These are phyloP conservation scores for Tylopilus felleus DNA, from an alignment of 768 basidiomycete genomes.

Conservation along the genomic window DNA sequence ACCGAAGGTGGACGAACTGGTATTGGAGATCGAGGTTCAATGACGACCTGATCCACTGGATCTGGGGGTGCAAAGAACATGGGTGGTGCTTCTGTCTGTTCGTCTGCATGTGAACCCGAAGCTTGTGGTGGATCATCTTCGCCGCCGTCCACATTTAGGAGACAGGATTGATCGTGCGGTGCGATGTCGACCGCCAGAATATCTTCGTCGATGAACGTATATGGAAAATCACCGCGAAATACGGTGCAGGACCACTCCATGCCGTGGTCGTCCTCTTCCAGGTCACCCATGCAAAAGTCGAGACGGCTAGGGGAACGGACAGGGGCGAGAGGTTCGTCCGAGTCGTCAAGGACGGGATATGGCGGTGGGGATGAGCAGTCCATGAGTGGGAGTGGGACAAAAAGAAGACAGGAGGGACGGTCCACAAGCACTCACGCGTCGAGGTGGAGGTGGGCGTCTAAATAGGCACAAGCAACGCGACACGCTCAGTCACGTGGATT, in stretches of 20 bases:
- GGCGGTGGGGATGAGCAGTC: slow-evolving; percentile 6
- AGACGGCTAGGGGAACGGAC: slow-evolving; percentile 48
- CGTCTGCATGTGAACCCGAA: slow-evolving; percentile 14
- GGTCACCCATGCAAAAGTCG: slow-evolving; percentile 33
- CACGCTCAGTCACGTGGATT: slow-evolving; percentile 25
- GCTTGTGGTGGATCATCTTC: slow-evolving; percentile 4
- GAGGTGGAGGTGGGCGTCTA: slow-evolving; percentile 7
- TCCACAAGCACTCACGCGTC: slow-evolving; percentile 9
- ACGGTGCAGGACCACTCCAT: slow-evolving; percentile 13
- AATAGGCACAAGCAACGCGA: slow-evolving; percentile 22
- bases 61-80: slow-evolving; percentile 12
- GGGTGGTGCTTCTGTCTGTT: slow-evolving; percentile 7
- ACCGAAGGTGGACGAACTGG: slow-evolving; percentile 19
- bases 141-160: background rate
- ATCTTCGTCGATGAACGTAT: slow-evolving; percentile 9
- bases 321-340: slow-evolving; percentile 24
- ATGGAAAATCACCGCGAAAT: background rate
- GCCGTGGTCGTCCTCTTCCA: background rate
- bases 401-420: background rate
- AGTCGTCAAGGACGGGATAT: slow-evolving; percentile 9
- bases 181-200: background rate
- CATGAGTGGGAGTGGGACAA: slow-evolving; percentile 1
- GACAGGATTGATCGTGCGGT: background rate
- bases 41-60: slow-evolving; percentile 16
- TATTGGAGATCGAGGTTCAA: slow-evolving; percentile 19